Base-by-base conservation (phyloP, 177 flowering plant species). In the Vitis hybrid region DNA sequence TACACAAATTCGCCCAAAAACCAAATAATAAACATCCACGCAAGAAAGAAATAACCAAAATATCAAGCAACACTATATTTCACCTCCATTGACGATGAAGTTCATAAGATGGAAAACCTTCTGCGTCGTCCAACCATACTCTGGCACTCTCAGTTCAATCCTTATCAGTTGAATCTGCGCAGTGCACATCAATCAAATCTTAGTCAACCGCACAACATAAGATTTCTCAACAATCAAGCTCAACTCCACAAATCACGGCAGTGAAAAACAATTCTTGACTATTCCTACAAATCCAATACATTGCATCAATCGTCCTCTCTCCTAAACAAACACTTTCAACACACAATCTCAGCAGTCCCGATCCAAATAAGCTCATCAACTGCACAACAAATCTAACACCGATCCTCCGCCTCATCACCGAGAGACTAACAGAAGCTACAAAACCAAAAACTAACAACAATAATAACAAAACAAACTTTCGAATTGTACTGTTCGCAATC, bases 21-120 rank as follows among this genome's bases (percentile, higher is more conserved):
- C 12, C 40, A 40, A 18, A 9, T 15, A 24, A 52, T 27, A 64
- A 11, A 56, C 2, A 19, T 40, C 13, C 13, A 32, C 51, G 21
- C 14, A 11, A 61, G 10, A 64, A 68, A 19, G 1, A 15, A 48
- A 24, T n/a, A 65, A 40, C 3, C 40, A 68, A 50, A 32, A 60
- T 27, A 8, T 16, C 1, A 6, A 13, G 35, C 6, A 27, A 35
- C 15, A 40, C 3, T 11, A 19, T 57, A 32, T 35, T 35, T 86
- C 80, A 90, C 99, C 96, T 89, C 99, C 99, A 76, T 93, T 95
- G 16, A 95, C 99, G 73, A 95, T 82, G 73, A 93, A 95, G 79
- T 95, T 95, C 99, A 95, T 91, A 52, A 95, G 89, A 85, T 95
- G 99, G 78, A 95, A 95, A 77, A 93, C 93, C 81, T 95, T 95